A percentile compares a stretch with the other conserved stretches of the same genome.
phyloP scores from a whole-genome alignment of 139 green algal species.

The Coelastrella sp. region DNA sequence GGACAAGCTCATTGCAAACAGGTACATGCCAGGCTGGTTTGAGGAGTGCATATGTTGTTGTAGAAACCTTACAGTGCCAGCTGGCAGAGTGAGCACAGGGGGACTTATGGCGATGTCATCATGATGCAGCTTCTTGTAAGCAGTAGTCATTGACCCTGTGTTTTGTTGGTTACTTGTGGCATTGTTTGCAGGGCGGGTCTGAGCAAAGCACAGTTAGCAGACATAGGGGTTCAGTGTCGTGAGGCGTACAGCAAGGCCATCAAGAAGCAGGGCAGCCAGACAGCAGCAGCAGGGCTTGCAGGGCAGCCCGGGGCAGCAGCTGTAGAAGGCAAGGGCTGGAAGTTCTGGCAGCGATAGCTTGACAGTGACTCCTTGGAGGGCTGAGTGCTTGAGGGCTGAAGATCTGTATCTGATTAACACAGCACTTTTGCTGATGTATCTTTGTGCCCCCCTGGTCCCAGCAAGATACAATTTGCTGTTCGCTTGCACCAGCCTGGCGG shows the following conservation, averaged over 20 bases:
- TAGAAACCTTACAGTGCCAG: neutral
- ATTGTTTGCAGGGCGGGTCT: slow-evolving; percentile 21
- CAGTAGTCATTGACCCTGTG: neutral
- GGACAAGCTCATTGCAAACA: slow-evolving; percentile 32
- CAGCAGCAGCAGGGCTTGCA: neutral
- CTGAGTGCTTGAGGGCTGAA: too few species aligned
- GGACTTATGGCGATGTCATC: too few species aligned
- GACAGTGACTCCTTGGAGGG: too few species aligned
- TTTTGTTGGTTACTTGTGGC: neutral
- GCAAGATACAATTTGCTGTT: too few species aligned
- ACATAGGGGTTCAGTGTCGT: slow-evolving; percentile 1
- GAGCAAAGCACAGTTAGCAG: neutral
- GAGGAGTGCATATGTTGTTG: neutral
- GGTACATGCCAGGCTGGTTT: neutral
- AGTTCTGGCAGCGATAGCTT: slow-evolving; percentile 33
- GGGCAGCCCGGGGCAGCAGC: neutral
- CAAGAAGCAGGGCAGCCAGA: neutral
- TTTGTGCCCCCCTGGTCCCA: too few species aligned
- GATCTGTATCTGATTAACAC: too few species aligned
- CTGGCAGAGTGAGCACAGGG: too few species aligned
- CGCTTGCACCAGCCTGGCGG: too few species aligned
- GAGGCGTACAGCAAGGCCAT: slow-evolving; percentile 39
- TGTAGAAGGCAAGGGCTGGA: slow-evolving; percentile 39
- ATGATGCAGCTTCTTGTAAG: neutral
- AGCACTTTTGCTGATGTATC: too few species aligned